phyloP scores from a whole-genome alignment of 2,329 filamentous ascomycete species.

The Beauveria sp. region DNA sequence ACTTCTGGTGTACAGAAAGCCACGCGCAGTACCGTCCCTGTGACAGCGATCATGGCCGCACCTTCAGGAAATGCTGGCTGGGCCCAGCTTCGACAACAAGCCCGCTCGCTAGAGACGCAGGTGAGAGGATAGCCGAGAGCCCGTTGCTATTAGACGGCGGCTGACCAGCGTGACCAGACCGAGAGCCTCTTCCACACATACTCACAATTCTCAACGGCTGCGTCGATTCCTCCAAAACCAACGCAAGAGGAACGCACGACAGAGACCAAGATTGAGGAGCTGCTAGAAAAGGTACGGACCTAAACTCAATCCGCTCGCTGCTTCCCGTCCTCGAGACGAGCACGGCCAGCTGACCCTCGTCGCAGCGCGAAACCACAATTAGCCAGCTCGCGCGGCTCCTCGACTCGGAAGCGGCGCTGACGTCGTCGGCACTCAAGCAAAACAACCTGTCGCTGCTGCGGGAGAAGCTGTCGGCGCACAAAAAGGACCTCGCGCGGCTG shows the following conservation, averaged over 20 bases:
- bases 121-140: conserved; percentile 40
- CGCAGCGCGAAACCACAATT: conserved; percentile 73
- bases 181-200: conserved; percentile 78
- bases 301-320: too few relatives aligned
- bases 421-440: conserved; percentile 89
- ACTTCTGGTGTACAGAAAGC: not conserved
- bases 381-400: conserved; percentile 78
- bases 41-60: conserved; percentile 36
- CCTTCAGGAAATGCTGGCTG: conserved; percentile 60
- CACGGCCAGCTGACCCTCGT: not conserved
- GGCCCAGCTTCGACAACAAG: conserved; percentile 91
- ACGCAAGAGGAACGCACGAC: conserved; percentile 75
- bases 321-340: too few relatives aligned
- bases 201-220: conserved; percentile 78
- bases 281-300: conserved; percentile 63
- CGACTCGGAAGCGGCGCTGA: conserved; percentile 82
- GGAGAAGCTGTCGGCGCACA: conserved; percentile 82
- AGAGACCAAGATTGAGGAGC: conserved; percentile 73
- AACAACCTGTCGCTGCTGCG: conserved; percentile 89
- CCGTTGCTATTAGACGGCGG: not conserved
- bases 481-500: conserved; percentile 70
- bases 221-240: conserved; percentile 73
- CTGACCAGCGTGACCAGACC: conserved; percentile 47
- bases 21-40: not conserved
- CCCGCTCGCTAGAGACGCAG: conserved; percentile 81